phyloP scores from a whole-genome alignment of 83 land plant species.

The Picea mariana region DNA sequence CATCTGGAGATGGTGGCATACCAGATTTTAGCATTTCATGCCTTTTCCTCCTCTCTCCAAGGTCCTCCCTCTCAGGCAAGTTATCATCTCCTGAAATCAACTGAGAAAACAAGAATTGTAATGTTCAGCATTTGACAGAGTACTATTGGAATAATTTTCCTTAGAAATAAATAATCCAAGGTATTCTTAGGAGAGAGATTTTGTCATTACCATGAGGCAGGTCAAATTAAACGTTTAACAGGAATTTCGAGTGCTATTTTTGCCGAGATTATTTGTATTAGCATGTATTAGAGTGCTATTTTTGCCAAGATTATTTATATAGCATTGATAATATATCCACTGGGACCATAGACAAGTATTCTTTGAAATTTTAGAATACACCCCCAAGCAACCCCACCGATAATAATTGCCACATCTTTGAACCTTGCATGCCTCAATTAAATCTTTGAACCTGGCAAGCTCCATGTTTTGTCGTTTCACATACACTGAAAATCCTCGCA shows the following conservation, averaged over 20 bases:
- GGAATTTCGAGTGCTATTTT: background rate
- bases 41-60: slow-evolving; percentile 92
- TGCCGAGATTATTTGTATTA: background rate
- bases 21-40: slow-evolving; percentile 47
- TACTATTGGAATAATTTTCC: background rate
- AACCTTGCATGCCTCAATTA: too few relatives aligned
- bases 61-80: slow-evolving; percentile 85
- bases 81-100: slow-evolving; percentile 91
- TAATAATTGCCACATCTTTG: too few relatives aligned
- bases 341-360: too few relatives aligned
- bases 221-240: slow-evolving; percentile 7
- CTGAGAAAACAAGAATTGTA: slow-evolving; percentile 22
- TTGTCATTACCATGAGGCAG: background rate
- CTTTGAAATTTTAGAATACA: background rate
- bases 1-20: slow-evolving; percentile 11
- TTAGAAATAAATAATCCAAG: background rate
- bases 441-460: too few relatives aligned
- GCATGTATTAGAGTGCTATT: too few relatives aligned
- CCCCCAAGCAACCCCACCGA: too few relatives aligned
- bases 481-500: too few relatives aligned
- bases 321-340: too few relatives aligned
- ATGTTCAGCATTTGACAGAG: slow-evolving; percentile 13
- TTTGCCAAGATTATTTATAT: too few relatives aligned
- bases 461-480: too few relatives aligned
- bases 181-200: background rate